phyloP scores from a whole-genome alignment of 1,284 basidiomycete genomes.

The Cutaneotrichosporon sp. region DNA sequence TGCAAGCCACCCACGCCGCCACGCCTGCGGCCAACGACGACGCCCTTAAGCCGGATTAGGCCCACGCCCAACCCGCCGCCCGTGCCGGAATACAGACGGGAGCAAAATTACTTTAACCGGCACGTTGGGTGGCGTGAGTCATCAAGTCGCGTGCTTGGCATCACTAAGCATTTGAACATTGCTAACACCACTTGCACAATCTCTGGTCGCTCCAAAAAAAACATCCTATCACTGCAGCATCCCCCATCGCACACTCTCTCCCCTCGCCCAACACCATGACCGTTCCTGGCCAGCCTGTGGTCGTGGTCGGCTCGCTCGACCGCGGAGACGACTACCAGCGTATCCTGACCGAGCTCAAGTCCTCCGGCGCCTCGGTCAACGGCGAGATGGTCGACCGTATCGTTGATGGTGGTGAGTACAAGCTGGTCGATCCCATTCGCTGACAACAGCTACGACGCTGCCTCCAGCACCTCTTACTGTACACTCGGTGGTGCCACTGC shows the following conservation, averaged over 20 bases:
- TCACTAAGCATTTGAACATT: too few species aligned
- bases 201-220: too few species aligned
- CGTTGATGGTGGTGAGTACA: constrained; percentile 42
- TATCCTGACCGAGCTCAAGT: constrained; percentile 32
- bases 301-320: constrained; percentile 46
- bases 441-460: constrained; percentile 38
- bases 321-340: constrained; percentile 44
- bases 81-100: too few species aligned
- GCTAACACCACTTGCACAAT: too few species aligned
- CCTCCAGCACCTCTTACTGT: constrained; percentile 36
- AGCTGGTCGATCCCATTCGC: background rate
- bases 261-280: constrained; percentile 1
- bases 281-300: constrained; percentile 6
- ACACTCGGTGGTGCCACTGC: constrained; percentile 45
- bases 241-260: background rate
- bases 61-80: too few species aligned
- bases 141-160: too few species aligned
- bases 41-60: too few species aligned
- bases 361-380: constrained; percentile 26
- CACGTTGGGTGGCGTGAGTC: too few species aligned
- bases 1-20: too few species aligned
- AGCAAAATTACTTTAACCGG: too few species aligned
- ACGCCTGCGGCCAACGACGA: too few species aligned
- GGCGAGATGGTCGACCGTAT: constrained; percentile 48
- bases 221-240: background rate